phyloP scores from a whole-genome alignment of 345 rosid genomes.

The Euphorbia tirucalli region DNA sequence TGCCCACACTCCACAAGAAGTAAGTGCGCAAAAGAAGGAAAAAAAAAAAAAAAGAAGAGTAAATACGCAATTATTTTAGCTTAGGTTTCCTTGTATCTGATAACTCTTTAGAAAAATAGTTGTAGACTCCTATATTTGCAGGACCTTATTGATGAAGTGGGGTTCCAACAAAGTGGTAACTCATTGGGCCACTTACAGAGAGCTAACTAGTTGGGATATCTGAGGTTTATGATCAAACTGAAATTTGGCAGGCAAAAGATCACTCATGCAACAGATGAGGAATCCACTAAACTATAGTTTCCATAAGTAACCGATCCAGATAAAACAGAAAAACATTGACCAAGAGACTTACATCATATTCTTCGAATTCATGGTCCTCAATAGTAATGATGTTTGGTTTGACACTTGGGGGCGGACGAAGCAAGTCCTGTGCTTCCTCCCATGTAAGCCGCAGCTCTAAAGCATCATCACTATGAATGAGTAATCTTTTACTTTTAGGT shows the following conservation, averaged over 20 bases:
- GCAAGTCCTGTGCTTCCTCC: slow-evolving; percentile 90
- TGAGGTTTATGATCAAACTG: neutral
- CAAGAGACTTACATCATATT: slow-evolving; percentile 63
- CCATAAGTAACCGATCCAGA: neutral
- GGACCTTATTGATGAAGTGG: no score
- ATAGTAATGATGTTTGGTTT: slow-evolving; percentile 53
- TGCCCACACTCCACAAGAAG: no score
- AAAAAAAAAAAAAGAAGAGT: no score
- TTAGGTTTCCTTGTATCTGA: no score
- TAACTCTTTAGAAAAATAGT: no score
- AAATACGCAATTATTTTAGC: no score
- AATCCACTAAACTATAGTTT: slow-evolving; percentile 2
- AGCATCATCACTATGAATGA: slow-evolving; percentile 64
- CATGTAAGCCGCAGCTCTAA: slow-evolving; percentile 76
- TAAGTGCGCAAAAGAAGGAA: no score
- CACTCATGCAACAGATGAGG: neutral
- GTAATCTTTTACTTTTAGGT: slow-evolving; percentile 68
- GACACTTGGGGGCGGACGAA: slow-evolving; percentile 70
- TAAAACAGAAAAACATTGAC: neutral
- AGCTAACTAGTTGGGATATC: neutral
- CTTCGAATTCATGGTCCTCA: slow-evolving; percentile 86
- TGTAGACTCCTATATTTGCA: no score
- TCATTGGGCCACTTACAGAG: neutral
- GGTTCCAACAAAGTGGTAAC: no score
- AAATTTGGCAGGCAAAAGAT: neutral